Percentiles rank a stretch among this genome's conserved stretches.
Evolutionary conservation across 306 rosid genomes (phyloP).

Genomic region (Myrica gale): DNA sequence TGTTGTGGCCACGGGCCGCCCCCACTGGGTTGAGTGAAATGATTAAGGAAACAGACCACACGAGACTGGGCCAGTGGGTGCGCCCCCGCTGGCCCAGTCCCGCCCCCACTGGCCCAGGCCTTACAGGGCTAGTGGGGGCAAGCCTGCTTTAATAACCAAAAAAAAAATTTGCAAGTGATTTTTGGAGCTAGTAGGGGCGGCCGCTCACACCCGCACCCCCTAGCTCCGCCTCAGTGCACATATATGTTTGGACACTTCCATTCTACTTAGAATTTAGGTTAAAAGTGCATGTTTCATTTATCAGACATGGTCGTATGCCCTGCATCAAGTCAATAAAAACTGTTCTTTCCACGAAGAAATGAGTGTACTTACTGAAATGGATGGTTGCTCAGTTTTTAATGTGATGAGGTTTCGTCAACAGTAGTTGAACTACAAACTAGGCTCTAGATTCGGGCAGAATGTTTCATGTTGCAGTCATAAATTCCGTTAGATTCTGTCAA

Average conservation of each 20-base stretch:
- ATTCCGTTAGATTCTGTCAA: neutral
- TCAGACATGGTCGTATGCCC: neutral
- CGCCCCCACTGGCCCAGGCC: no score
- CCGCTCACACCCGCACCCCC: no score
- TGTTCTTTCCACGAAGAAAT: neutral
- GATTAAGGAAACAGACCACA: no score
- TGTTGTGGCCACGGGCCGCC: no score
- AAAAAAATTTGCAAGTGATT: no score
- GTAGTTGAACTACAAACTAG: neutral
- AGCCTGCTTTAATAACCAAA: no score
- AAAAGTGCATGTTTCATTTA: neutral
- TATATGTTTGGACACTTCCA: neutral
- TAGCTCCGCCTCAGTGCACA: no score
- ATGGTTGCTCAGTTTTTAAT: neutral
- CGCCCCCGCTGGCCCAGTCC: no score
- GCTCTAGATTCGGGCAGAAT: neutral
- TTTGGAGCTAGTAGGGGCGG: no score
- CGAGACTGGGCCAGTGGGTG: no score
- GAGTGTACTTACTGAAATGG: neutral
- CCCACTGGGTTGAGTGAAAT: no score
- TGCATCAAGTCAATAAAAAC: neutral
- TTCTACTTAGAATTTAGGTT: neutral
- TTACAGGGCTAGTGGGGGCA: no score
- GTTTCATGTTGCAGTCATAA: neutral
- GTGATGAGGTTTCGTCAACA: neutral